Conservation (phyloP, 2,329 filamentous ascomycete species). For the Talaromyces sp. region DNA sequence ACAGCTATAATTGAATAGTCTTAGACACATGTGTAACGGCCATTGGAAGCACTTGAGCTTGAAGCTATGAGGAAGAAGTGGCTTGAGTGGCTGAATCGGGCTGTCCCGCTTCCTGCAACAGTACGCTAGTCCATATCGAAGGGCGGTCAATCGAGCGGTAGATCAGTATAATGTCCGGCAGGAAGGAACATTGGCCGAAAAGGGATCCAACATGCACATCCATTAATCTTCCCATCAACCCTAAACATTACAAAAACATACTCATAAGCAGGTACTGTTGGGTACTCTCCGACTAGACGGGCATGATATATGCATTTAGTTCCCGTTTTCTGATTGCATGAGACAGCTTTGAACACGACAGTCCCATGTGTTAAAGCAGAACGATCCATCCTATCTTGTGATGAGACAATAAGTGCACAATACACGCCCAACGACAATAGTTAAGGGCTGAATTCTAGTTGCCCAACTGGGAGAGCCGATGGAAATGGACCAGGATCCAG, state of each 20-base stretch:
- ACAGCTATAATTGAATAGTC: too few species aligned
- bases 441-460: background rate
- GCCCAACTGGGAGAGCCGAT: background rate
- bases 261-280: background rate
- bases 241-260: background rate
- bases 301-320: background rate
- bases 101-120: background rate
- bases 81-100: background rate
- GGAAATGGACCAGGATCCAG: slow-evolving; percentile 41
- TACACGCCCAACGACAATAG: background rate
- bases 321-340: background rate
- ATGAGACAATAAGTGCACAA: slow-evolving; percentile 13
- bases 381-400: slow-evolving; percentile 7
- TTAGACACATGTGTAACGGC: too few species aligned
- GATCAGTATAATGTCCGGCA: slow-evolving; percentile 16
- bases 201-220: slow-evolving; percentile 28
- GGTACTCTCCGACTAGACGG: background rate
- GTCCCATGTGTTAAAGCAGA: slow-evolving; percentile 3
- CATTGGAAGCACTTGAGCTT: too few species aligned
- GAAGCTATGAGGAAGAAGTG: too few species aligned
- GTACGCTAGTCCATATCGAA: background rate
- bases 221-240: slow-evolving; percentile 17
- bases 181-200: slow-evolving; percentile 22
- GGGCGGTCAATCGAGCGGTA: slow-evolving; percentile 18
- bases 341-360: background rate